Evolutionary conservation across 2,329 filamentous ascomycete species (phyloP).

Genomic region (Ophiostoma piceae): DNA sequence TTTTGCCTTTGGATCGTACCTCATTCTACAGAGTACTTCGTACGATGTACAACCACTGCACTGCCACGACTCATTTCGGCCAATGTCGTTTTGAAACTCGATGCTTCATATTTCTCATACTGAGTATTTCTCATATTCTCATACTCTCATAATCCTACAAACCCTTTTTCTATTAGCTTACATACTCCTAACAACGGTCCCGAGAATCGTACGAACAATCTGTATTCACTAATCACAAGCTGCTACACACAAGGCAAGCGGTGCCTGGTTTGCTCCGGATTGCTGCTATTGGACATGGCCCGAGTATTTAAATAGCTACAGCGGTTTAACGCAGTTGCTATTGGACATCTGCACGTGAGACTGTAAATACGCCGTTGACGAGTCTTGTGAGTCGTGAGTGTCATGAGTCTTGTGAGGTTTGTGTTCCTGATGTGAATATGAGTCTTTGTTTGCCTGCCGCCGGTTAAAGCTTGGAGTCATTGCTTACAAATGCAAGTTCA

Average conservation of each 20-base stretch:
- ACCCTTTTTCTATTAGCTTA: slow-evolving; percentile 3
- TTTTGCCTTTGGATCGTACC: not conserved
- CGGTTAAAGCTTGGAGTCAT: not conserved
- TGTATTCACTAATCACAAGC: not conserved
- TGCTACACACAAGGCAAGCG: not conserved
- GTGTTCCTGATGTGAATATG: not conserved
- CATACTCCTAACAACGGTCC: not conserved
- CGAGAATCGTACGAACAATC: not conserved
- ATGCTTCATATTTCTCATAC: not conserved
- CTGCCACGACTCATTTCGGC: slow-evolving; percentile 8
- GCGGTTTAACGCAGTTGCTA: not conserved
- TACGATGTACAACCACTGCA: not conserved
- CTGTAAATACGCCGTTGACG: not conserved
- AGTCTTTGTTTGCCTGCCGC: slow-evolving; percentile 8
- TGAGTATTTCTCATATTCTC: too few species aligned
- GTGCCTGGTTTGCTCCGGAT: slow-evolving; percentile 5
- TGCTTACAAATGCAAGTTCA: not conserved
- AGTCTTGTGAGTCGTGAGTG: not conserved
- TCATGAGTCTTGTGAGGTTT: not conserved
- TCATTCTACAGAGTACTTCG: not conserved
- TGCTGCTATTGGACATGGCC: not conserved
- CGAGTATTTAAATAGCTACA: not conserved
- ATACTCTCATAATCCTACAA: too few species aligned
- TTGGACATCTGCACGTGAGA: slow-evolving; percentile 1
- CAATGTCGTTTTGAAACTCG: not conserved